phyloP scores from a whole-genome alignment of 2,329 filamentous ascomycete genomes.

The Aspergillus puulaauensis region DNA sequence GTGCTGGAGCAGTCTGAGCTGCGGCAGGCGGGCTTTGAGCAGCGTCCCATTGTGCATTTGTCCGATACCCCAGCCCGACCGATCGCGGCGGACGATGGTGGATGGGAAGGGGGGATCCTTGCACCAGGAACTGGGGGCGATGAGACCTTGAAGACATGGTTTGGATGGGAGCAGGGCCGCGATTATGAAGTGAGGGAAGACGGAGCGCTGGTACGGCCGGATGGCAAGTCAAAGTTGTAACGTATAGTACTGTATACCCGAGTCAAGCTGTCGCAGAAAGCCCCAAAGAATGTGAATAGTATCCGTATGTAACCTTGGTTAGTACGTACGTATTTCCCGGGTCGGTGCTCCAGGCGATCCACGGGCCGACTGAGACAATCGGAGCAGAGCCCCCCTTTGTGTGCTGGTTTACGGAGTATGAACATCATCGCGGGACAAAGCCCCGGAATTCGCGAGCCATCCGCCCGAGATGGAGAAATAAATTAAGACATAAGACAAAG shows the following conservation, averaged over 20 bases:
- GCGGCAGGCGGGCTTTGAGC: constrained; percentile 54
- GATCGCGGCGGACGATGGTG: constrained; percentile 60
- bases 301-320: not conserved
- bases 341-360: not conserved
- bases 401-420: not conserved
- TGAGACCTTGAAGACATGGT: constrained; percentile 67
- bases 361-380: constrained; percentile 3
- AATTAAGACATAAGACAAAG: not conserved
- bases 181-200: constrained; percentile 65
- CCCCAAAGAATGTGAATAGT: not conserved
- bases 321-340: not conserved
- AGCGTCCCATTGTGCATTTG: constrained; percentile 52
- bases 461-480: not conserved
- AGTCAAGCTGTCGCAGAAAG: not conserved
- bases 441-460: not conserved
- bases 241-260: not conserved
- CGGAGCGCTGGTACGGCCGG: constrained; percentile 59
- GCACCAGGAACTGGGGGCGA: constrained; percentile 71
- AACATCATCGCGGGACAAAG: not conserved
- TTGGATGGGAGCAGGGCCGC: constrained; percentile 70
- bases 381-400: constrained; percentile 1
- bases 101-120: constrained; percentile 64
- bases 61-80: constrained; percentile 67
- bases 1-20: constrained; percentile 76
- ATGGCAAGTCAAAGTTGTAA: constrained; percentile 32